Conservation (phyloP, 805 yeast genomes). For the Candida pseudofarinosa region DNA sequence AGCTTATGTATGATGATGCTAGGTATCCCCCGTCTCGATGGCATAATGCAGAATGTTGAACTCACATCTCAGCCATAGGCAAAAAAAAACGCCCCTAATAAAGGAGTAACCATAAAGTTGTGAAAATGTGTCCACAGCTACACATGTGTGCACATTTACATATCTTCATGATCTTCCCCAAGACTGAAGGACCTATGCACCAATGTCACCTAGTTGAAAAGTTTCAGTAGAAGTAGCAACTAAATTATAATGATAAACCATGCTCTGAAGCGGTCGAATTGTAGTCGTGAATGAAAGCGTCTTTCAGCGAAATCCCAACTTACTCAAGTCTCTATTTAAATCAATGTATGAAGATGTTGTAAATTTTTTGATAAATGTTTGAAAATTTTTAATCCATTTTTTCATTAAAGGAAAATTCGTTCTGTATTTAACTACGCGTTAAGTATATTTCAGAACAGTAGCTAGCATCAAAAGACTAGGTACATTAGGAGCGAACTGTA, state of each 20-base stretch:
- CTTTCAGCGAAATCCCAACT: too few relatives aligned
- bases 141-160: too few relatives aligned
- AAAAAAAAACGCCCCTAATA: neutral
- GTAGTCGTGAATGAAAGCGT: neutral
- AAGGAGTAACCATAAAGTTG: neutral
- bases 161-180: neutral
- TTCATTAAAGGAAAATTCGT: too few relatives aligned
- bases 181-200: neutral
- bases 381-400: too few relatives aligned
- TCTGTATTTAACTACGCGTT: too few relatives aligned
- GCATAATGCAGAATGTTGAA: conserved; percentile 13
- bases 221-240: neutral
- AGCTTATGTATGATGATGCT: conserved; percentile 14
- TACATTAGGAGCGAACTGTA: too few relatives aligned
- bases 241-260: too few relatives aligned
- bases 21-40: conserved; percentile 27
- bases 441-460: too few relatives aligned
- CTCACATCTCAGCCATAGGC: neutral
- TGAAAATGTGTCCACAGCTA: neutral
- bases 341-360: too few relatives aligned
- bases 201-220: neutral
- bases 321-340: too few relatives aligned
- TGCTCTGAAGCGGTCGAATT: neutral
- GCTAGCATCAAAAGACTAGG: too few relatives aligned
- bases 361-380: too few relatives aligned